Base-by-base conservation (phyloP, 2,329 filamentous ascomycete genomes). In the Venturia oleaginea region DNA sequence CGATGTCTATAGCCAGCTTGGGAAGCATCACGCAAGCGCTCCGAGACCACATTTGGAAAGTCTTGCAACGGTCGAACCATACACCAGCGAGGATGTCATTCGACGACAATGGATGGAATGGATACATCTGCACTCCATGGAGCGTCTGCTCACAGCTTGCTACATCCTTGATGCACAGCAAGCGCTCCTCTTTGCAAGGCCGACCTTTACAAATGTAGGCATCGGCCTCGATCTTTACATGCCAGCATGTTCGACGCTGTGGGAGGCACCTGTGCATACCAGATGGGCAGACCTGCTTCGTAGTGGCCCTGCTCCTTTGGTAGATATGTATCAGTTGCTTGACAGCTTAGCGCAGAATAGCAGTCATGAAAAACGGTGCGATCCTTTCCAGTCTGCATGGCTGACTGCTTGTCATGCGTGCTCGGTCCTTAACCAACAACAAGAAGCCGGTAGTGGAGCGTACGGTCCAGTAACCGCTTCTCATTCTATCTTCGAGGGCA, bases 121-220 rank as follows among this genome's bases (percentile, higher is more conserved):
- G 75, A 68, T 73, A 13, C 66, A 70, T 24, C 65, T 72, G 2
- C 69, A 71, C 10, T 68, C 67, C 24, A 73, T 69, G 65, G 73
- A 74, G 65, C 75, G 74, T 8, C 69, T 80, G 3, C 71, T 80
- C 4, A 64, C 75, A 15, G 73, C 75, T 13, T 80, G 76, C 69
- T 78, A 75, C 63, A 69, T 78, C 30, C 69, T 80, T 11, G 77
- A 79, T 61, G 72, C 71, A 10, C 75, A 79, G 54, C 76, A 77
- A 65, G 66, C 70, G 15, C 68, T 69, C 10, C 65, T 74, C 0
- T 68, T 76, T 7, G 71, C 70, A 34, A 72, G 72, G 27, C 19
- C 64, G 30, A 48, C 24, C 24, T 40, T 34, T 19, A 46, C 65
- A 65, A 68, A 22, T 57, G 67, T n/a, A 24, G 15, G 2, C 24